Percentiles rank a stretch among this genome's conserved stretches.
Evolutionary conservation across 768 basidiomycete species (phyloP).

Genomic region (Lactifluus pinguis): DNA sequence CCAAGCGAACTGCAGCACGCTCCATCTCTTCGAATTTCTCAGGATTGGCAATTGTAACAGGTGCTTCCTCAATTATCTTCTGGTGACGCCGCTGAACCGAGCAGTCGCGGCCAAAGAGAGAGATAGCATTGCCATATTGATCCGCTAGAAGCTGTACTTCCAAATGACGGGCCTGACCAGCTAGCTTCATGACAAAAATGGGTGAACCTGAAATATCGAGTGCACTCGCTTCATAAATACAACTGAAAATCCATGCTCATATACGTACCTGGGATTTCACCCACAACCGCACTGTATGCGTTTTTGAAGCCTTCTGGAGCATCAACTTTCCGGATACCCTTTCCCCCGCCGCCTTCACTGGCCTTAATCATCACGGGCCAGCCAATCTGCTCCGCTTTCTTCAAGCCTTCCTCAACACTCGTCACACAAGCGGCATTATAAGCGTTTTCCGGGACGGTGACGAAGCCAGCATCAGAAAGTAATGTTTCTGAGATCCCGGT

Average conservation of each 20-base stretch:
- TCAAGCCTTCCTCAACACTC: slow-evolving; percentile 78
- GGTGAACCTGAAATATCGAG: slow-evolving; percentile 61
- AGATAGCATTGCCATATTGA: slow-evolving; percentile 99
- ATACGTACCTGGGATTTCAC: slow-evolving; percentile 87
- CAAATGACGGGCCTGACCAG: slow-evolving; percentile 92
- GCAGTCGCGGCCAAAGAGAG: slow-evolving; percentile 97
- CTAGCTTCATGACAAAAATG: slow-evolving; percentile 99
- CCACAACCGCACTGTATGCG: slow-evolving; percentile 84
- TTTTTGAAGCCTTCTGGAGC: slow-evolving; percentile 83
- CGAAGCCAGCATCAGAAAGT: slow-evolving; percentile 79
- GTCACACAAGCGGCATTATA: slow-evolving; percentile 86
- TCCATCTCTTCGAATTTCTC: slow-evolving; percentile 97
- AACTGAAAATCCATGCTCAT: slow-evolving; percentile 3
- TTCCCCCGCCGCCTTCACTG: slow-evolving; percentile 97
- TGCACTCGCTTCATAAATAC: slow-evolving; percentile 4
- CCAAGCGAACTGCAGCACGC: slow-evolving; percentile 96
- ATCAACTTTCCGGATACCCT: slow-evolving; percentile 96
- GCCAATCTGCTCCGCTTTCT: slow-evolving; percentile 78
- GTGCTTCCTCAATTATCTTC: slow-evolving; percentile 99
- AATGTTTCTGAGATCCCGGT: slow-evolving; percentile 84
- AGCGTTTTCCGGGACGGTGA: slow-evolving; percentile 87
- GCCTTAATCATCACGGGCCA: slow-evolving; percentile 99
- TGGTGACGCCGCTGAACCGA: slow-evolving; percentile 99
- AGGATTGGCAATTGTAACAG: slow-evolving; percentile 91
- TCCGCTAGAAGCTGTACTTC: slow-evolving; percentile 98